Base-by-base conservation (phyloP, 108 stramenopile species). In the Asterionellopsis glacialis region DNA sequence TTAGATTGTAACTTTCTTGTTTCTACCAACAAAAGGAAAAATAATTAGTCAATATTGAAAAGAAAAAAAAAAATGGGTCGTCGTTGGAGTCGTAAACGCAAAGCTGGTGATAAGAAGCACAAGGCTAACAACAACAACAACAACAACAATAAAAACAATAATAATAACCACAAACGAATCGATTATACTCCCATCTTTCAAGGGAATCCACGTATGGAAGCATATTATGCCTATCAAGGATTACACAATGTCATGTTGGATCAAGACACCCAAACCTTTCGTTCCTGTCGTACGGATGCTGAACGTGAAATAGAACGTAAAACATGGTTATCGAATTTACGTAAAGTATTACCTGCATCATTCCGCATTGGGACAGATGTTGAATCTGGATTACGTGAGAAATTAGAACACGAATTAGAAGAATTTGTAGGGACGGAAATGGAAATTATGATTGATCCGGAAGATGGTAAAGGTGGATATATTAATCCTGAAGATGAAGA, bases 331-430 rank as follows among this genome's bases (percentile, higher is more conserved):
- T 60, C 75, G 1, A 59, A 76, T 9, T 45, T 88, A 44, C 71
- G 76, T 15, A 43, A 59, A 21, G 77, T 71, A 56, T 53, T 93
- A 53, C 91, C 86, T 1, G 86, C 86, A 16, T 84, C 86, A 1
- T 93, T 93, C 69, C 79, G 91, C 1, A 80, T 90, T 51, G 88
- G 82, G 49, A 61, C 63, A n/a, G 82, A 87, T 45, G 69, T 90
- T 43, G 82, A 87, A 57, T 58, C 68, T 10, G 56, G 49, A 19
- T 58, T 93, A 28, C 72, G 81, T 21, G 45, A 82, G 33, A 67
- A 55, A 11, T 57, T 89, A 0, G 57, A 81, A 50, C 50, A 72
- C 22, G 91, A 93, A 49, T 38, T 92, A 61, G 76, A 85, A 18
- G 57, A 81, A 15, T 80, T 76, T 47, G 74, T 85, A 0, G 85